Evolutionary conservation across 208 protist species (phyloP), one percentile per base, ranked within the genome.

Genomic region (Tritrichomonas musculus): DNA sequence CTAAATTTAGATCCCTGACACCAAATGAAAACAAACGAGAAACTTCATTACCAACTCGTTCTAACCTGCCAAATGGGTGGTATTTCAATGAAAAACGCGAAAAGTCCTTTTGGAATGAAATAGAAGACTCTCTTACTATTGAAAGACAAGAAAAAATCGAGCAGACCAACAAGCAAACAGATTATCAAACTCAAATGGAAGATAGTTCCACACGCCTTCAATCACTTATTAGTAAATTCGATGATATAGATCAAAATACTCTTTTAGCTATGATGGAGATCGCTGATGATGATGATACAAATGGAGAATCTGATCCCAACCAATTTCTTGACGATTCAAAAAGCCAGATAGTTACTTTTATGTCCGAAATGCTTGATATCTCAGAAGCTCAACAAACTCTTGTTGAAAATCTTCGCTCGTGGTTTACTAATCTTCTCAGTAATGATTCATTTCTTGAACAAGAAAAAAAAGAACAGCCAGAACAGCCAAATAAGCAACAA

Each of bases 41-140:
- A 60, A 60, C 53, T 60, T 17, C 53, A 60, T 17, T 22, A 60
- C 5, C 11, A 22, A 22, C 53, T 60, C 53, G 53, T 22, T 60
- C 69, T 8, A 33, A 77, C 27, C 44, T 84, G 27, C 73, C 73
- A 25, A n/a, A 84, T 30, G 73, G 73, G 33, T 47, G 39, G 20
- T 84, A 84, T 53, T 84, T 84, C 5, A 84, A 84, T 84, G 73
- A 84, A 84, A 49, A 36, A 13, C 36, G 44, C 0, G 73, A 84
- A 84, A 53, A 49, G n/a, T 11, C 17, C 25, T 84, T 84, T 84
- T 84, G 73, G 73, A n/a, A 84, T 1, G n/a, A 84, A 25, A 53
- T 84, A 47, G 73, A 84, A 84, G 53, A 53, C 3, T 17, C 1
- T 14, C 17, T 22, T 20, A 30, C 5, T 9, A 39, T 11, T 9